A percentile compares a stretch with the other conserved stretches of the same genome.
Evolutionary conservation across 495 filamentous ascomycete species (phyloP).

Genomic region (Hypomontagnella monticulosa): DNA sequence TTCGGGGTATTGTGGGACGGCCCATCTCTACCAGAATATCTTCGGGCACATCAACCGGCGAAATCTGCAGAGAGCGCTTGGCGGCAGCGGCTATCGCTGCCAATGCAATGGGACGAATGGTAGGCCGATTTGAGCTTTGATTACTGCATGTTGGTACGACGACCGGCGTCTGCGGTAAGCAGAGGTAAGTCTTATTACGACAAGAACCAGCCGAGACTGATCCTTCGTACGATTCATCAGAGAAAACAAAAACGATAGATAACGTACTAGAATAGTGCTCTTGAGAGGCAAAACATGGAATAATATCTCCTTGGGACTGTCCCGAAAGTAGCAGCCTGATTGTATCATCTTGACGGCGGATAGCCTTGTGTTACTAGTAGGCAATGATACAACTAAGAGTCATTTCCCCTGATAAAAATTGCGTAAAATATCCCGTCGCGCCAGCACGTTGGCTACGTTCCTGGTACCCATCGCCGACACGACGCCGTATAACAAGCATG

Average conservation of each 20-base stretch:
- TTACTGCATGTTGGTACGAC: too few relatives aligned
- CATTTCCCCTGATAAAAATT: slow-evolving; percentile 4
- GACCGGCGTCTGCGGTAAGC: too few relatives aligned
- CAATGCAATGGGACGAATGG: too few relatives aligned
- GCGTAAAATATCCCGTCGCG: background rate
- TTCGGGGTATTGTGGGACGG: background rate
- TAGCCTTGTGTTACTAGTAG: background rate
- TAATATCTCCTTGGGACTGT: background rate
- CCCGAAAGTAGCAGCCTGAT: background rate
- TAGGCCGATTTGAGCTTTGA: too few relatives aligned
- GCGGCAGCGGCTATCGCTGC: slow-evolving; percentile 3
- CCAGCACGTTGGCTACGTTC: slow-evolving; percentile 7
- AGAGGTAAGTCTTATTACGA: too few relatives aligned
- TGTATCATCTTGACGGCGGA: too few relatives aligned
- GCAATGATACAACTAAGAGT: background rate
- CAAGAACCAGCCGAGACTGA: too few relatives aligned
- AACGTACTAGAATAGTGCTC: background rate
- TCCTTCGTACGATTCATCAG: too few relatives aligned
- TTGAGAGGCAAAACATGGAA: too few relatives aligned
- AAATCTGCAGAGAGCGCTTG: slow-evolving; percentile 14
- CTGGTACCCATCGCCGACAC: slow-evolving; percentile 1
- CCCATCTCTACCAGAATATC: background rate
- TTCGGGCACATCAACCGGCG: background rate
- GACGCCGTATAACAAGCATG: slow-evolving; percentile 5
- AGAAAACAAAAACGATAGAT: background rate